Percentiles rank a stretch among this genome's conserved stretches.
Conservation (phyloP, 371 early-diverging fungal species). For the Mucor racemosus region DNA sequence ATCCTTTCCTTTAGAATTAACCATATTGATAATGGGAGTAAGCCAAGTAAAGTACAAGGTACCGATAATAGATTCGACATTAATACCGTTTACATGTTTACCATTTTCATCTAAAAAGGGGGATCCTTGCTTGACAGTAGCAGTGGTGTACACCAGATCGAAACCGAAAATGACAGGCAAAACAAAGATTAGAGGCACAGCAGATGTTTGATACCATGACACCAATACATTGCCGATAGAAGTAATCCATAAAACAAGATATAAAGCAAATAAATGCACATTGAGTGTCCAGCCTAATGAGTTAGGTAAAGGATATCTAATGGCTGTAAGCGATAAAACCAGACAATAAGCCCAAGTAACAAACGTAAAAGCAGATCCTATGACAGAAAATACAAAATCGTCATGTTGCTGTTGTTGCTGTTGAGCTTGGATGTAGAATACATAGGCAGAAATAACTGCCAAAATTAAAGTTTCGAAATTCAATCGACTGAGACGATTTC, state of each 20-base stretch:
- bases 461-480: conserved; percentile 15
- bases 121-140: conserved; percentile 32
- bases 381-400: background rate
- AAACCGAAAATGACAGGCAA: conserved; percentile 19
- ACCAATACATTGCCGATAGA: conserved; percentile 11
- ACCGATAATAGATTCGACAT: conserved; percentile 29
- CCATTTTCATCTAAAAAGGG: conserved; percentile 39
- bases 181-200: conserved; percentile 6
- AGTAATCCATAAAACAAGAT: conserved; percentile 14
- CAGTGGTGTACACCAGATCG: conserved; percentile 34
- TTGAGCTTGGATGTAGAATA: background rate
- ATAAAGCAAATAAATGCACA: conserved; percentile 38
- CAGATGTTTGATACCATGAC: background rate
- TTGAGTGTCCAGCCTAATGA: conserved; percentile 37
- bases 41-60: conserved; percentile 32
- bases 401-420: background rate
- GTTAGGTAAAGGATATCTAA: conserved; percentile 19
- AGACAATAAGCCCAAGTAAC: conserved; percentile 27
- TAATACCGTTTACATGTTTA: conserved; percentile 15
- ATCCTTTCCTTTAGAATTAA: conserved; percentile 27
- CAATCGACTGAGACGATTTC: conserved; percentile 11
- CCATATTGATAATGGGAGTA: conserved; percentile 30
- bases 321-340: conserved; percentile 22
- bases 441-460: conserved; percentile 4
- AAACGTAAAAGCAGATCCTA: background rate